Conservation (phyloP, 2,329 filamentous ascomycete genomes). For the Fusarium scirpi region DNA sequence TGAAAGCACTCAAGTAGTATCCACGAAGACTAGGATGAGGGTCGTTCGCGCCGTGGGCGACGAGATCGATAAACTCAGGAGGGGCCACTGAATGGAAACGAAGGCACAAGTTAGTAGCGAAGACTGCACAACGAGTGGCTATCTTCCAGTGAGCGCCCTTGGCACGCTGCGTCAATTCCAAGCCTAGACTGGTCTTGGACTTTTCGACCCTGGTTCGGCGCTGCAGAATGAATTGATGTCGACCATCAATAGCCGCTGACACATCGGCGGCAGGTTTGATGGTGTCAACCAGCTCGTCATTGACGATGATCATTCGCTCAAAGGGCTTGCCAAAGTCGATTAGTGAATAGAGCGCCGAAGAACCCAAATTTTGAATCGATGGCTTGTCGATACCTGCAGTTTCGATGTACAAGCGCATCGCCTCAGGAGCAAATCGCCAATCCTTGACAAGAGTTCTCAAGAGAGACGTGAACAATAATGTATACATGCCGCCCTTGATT, state of each 20-base stretch:
- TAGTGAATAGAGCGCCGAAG: constrained; percentile 83
- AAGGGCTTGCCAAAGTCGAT: constrained; percentile 92
- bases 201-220: constrained; percentile 82
- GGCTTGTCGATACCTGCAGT: constrained; percentile 92
- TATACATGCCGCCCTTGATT: constrained; percentile 95
- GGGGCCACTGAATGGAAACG: constrained; percentile 92
- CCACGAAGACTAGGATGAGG: constrained; percentile 87
- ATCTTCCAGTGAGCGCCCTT: constrained; percentile 95
- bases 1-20: constrained; percentile 84
- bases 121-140: constrained; percentile 87
- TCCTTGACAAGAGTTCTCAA: constrained; percentile 89
- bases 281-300: constrained; percentile 75
- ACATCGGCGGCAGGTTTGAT: constrained; percentile 79
- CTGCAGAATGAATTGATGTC: constrained; percentile 79
- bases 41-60: constrained; percentile 86
- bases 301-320: constrained; percentile 86
- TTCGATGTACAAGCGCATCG: constrained; percentile 90
- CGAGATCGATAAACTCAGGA: constrained; percentile 83
- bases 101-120: constrained; percentile 89
- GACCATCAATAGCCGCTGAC: constrained; percentile 64
- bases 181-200: constrained; percentile 82
- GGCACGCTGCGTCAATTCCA: constrained; percentile 83
- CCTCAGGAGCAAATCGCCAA: constrained; percentile 93
- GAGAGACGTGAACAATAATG: constrained; percentile 87
- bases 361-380: constrained; percentile 90